Conservation (phyloP, 768 basidiomycete species). For the Trametes gibbosa region DNA sequence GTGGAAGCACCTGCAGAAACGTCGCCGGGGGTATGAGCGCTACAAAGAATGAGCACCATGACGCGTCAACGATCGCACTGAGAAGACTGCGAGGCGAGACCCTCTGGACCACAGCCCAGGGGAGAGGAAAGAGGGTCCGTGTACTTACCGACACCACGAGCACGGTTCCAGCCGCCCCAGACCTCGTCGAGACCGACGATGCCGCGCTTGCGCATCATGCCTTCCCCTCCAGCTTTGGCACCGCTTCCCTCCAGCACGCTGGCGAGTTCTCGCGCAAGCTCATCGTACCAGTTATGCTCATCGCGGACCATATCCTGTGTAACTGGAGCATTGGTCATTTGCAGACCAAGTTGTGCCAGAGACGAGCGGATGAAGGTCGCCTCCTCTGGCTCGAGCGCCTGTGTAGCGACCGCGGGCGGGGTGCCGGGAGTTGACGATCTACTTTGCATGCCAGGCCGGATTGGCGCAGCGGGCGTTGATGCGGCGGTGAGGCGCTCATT, state of each 20-base stretch:
- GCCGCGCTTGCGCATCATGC: constrained; percentile 77
- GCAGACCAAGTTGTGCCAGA: constrained; percentile 84
- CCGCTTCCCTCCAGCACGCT: constrained; percentile 56
- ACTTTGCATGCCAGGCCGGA: neutral
- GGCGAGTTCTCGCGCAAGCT: constrained; percentile 80
- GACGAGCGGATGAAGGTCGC: constrained; percentile 87
- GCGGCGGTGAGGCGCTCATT: constrained; percentile 72
- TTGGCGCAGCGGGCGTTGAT: constrained; percentile 23
- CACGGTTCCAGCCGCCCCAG: constrained; percentile 95
- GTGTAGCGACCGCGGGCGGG: constrained; percentile 29
- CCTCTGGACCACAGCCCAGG: no score
- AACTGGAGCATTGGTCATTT: constrained; percentile 74
- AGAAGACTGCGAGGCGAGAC: neutral
- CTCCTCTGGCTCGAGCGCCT: constrained; percentile 68
- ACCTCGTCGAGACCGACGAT: constrained; percentile 88
- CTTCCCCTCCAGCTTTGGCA: constrained; percentile 34
- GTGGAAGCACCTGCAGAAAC: constrained; percentile 71
- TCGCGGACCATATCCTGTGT: constrained; percentile 87
- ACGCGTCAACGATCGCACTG: neutral
- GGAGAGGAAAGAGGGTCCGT: no score
- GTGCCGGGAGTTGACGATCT: constrained; percentile 22
- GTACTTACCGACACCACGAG: constrained; percentile 79
- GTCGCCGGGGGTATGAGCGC: constrained; percentile 90
- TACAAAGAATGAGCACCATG: constrained; percentile 36
- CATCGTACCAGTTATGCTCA: constrained; percentile 74